A percentile compares a stretch with the other conserved stretches of the same genome.
Evolutionary conservation across 495 filamentous ascomycete species (phyloP).

Genomic region (Lasiosphaeria miniovina): DNA sequence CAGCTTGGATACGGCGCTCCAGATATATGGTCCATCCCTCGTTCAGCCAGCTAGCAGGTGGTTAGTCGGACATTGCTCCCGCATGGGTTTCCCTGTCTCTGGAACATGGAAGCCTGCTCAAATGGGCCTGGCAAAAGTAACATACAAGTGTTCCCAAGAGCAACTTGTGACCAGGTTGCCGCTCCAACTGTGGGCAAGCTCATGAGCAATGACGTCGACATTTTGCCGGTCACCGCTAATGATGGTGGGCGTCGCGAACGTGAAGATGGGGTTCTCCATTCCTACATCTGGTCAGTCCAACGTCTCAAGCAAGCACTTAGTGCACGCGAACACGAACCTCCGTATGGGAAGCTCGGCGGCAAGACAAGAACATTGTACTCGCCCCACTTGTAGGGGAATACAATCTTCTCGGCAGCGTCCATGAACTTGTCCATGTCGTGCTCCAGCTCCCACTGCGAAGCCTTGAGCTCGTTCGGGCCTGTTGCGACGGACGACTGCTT

Average conservation of each 20-base stretch:
- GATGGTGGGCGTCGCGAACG: slow-evolving; percentile 89
- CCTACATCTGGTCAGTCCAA: slow-evolving; percentile 41
- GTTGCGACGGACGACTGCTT: slow-evolving; percentile 80
- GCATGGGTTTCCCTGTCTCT: too few species aligned
- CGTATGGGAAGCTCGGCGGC: slow-evolving; percentile 86
- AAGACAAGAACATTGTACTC: slow-evolving; percentile 92
- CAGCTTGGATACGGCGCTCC: slow-evolving; percentile 70
- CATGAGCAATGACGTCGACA: slow-evolving; percentile 94
- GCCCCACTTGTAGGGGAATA: slow-evolving; percentile 88
- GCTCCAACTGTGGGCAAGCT: slow-evolving; percentile 87
- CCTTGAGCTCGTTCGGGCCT: slow-evolving; percentile 79
- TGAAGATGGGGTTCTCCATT: slow-evolving; percentile 95
- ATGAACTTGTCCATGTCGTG: slow-evolving; percentile 87
- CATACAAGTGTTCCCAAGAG: slow-evolving; percentile 89
- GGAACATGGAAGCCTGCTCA: background rate
- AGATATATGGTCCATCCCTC: slow-evolving; percentile 96
- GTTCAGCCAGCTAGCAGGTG: slow-evolving; percentile 68
- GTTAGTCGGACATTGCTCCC: slow-evolving; percentile 15
- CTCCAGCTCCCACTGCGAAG: slow-evolving; percentile 86
- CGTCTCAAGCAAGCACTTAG: background rate
- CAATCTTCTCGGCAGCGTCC: slow-evolving; percentile 79
- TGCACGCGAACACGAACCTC: slow-evolving; percentile 31
- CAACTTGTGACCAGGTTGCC: slow-evolving; percentile 89
- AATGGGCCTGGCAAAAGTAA: background rate
- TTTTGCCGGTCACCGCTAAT: slow-evolving; percentile 91